phyloP scores from a whole-genome alignment of 2,329 filamentous ascomycete species.

The Curvularia sp. region DNA sequence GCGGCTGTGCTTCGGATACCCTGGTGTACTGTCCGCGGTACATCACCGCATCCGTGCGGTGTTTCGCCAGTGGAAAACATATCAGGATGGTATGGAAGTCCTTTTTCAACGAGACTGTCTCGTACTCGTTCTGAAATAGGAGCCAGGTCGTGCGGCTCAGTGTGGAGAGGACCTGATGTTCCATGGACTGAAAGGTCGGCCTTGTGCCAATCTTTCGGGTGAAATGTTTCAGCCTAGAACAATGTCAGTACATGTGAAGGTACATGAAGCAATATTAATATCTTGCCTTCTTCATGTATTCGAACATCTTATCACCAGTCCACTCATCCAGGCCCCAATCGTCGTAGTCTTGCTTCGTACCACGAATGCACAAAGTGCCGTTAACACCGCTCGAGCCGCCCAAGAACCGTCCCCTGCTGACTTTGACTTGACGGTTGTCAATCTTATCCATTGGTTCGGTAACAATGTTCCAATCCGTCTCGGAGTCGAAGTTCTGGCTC shows the following conservation, averaged over 20 bases:
- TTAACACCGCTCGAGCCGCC: slow-evolving; percentile 60
- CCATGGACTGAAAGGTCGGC: slow-evolving; percentile 56
- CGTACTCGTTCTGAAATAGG: slow-evolving; percentile 64
- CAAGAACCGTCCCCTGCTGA: slow-evolving; percentile 59
- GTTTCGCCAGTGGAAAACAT: slow-evolving; percentile 62
- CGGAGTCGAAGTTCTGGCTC: slow-evolving; percentile 57
- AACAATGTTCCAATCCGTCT: slow-evolving; percentile 61
- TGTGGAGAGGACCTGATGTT: slow-evolving; percentile 59
- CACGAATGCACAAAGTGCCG: slow-evolving; percentile 59
- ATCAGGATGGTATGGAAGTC: slow-evolving; percentile 63
- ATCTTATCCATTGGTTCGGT: slow-evolving; percentile 52
- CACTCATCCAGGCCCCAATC: slow-evolving; percentile 64
- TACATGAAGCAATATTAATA: rapidly evolving
- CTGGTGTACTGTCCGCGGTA: slow-evolving; percentile 40
- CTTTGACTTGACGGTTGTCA: slow-evolving; percentile 55
- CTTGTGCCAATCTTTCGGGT: slow-evolving; percentile 64
- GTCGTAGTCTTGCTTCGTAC: slow-evolving; percentile 59
- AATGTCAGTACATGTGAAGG: not conserved
- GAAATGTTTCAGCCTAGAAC: slow-evolving; percentile 61
- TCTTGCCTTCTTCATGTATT: slow-evolving; percentile 61
- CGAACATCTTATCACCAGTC: slow-evolving; percentile 64
- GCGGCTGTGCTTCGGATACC: slow-evolving; percentile 40
- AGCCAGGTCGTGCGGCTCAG: slow-evolving; percentile 64
- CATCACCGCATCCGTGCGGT: slow-evolving; percentile 43
- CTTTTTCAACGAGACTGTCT: slow-evolving; percentile 62